Base-by-base conservation (phyloP, 208 protist species). In the Strigomonas galati region DNA sequence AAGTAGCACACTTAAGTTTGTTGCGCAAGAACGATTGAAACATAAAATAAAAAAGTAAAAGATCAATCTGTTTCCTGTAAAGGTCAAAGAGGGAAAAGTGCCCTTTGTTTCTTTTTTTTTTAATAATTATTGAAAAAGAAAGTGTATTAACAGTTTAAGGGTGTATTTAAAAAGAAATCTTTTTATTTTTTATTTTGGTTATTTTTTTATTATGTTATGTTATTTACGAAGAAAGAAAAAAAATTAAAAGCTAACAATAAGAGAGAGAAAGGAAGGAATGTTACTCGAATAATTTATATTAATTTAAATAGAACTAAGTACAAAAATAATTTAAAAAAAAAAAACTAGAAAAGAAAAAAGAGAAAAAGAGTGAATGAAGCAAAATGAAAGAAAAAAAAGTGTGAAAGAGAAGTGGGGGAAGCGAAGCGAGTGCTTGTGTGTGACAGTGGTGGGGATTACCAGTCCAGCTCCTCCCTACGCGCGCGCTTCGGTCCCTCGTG, bases 401-500 rank as follows among this genome's bases (percentile, higher is more conserved):
- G 10, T 40, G 7, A 4, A 40, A 40, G 35, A 62, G 17, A 31
- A 48, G 9, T 5, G 19, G 6, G 1, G 2, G 60, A 9, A 67
- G 2, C 19, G 46, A 30, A 27, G n/a, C 48, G n/a, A 57, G 15
- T 19, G 6, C 2, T 5, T 46, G 28, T 9, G 21, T 5, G 63
- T 17, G 61, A 30, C 4, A 1, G 21, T 46, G 26, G 35, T 10
- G 35, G 35, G 4, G 10, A 15, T 83, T 81, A 95, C 89, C 89
- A 95, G 23, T 95, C 89, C 32, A 89, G 57, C 28, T 93, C 84
- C 61, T 92, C 86, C 37, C 74, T 32, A 21, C 86, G 71, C 21
- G 44, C 31, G 6, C 84, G 79, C 71, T 89, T 86, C 61, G 49
- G 31, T 26, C 60, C 74, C 63, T 91, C 89, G 15, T 73, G 71